Conservation (phyloP, 129 eudicot genomes). For the Tagetes erecta region DNA sequence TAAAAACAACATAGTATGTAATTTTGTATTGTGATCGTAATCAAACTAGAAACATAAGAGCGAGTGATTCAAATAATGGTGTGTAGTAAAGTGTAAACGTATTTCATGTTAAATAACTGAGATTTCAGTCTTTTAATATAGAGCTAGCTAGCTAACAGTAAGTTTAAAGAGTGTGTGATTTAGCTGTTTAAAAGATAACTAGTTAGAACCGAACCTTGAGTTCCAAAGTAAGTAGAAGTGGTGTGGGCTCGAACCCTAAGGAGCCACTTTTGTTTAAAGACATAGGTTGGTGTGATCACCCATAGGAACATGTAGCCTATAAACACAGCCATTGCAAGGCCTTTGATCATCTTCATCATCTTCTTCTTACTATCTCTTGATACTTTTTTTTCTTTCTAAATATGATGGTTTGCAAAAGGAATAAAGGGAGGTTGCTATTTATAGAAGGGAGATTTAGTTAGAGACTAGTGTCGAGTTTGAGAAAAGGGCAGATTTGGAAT, state of each 20-base stretch:
- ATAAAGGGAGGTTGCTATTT: conserved; percentile 30
- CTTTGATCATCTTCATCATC: conserved; percentile 39
- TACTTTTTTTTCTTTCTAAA: conserved; percentile 11
- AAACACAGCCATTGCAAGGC: conserved; percentile 32
- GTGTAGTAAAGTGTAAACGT: neutral
- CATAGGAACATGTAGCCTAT: conserved; percentile 56
- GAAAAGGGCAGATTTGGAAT: conserved; percentile 30
- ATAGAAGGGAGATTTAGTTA: conserved; percentile 31
- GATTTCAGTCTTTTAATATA: no score
- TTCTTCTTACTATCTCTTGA: neutral
- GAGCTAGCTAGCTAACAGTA: no score
- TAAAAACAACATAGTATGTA: neutral
- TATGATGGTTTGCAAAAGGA: conserved; percentile 26
- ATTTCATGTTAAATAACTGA: no score
- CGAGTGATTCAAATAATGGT: neutral
- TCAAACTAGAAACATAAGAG: neutral
- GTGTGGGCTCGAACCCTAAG: conserved; percentile 42
- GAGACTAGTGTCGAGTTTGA: conserved; percentile 6
- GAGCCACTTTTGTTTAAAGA: conserved; percentile 41
- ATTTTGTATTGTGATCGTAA: neutral
- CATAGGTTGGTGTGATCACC: conserved; percentile 53
- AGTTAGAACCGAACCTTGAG: conserved; percentile 40
- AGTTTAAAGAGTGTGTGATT: no score
- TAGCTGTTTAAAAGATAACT: no score
- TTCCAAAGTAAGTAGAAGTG: conserved; percentile 55